Base-by-base conservation (phyloP, 371 early-diverging fungal genomes). In the Mortierella sp. region DNA sequence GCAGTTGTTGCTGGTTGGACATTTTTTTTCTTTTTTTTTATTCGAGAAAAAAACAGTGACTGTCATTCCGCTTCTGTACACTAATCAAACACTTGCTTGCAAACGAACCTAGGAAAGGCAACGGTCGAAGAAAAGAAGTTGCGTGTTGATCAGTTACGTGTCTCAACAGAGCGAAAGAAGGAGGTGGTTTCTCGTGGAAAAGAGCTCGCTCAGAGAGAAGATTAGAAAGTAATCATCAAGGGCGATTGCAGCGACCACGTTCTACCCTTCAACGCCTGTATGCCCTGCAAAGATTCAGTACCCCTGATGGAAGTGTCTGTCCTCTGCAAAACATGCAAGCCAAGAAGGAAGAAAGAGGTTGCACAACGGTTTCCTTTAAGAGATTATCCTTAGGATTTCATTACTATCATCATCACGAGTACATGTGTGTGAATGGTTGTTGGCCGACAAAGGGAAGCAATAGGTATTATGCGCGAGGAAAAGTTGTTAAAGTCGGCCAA, bases 201-300 rank as follows among this genome's bases (percentile, higher is more conserved):
- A 13, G n/a, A 70, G 48, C 83, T 79, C 83, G 83, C 77, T 83
- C 83, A 83, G 73, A 83, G 83, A 83, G 83, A 83, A 83, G 83
- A 83, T 83, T 83, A 83, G 77, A 80, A 38, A 65, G 70, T 58
- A 70, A 80, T 79, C 83, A 79, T 74, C 28, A 76, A 73, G 52
- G 38, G 44, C 24, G 63, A 63, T 5, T 52, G 48, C 34, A 42
- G 47, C 2, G 16, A 16, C 16, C 14, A 50, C 14, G 7, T 19
- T 31, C 34, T 7, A 16, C 31, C 19, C 6, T 1, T 31, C 34
- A 6, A 16, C 14, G 34, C 16, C 34, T 31, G 63, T 7, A 31
- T 63, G 63, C 7, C 63, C 31, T 63, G 63, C 31, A 34, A 28
- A 60, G 26, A 63, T 26, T 31, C 31, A 34, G 31, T 0, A 31